Conservation (phyloP, 768 basidiomycete species). For the Termitomyces sp. region DNA sequence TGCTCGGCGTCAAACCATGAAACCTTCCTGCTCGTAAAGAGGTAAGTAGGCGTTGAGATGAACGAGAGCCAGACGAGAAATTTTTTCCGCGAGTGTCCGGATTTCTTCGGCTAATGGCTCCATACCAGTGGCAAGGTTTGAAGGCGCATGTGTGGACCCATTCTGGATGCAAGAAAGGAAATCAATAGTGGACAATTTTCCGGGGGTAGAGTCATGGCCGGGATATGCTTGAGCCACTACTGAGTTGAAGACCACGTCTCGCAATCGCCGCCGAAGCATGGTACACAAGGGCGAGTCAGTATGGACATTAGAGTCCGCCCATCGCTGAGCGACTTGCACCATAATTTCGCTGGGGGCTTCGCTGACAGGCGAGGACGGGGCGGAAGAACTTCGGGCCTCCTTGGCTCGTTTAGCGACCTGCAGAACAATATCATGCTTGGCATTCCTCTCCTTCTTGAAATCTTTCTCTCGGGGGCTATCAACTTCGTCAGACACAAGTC, state of each 20-base stretch:
- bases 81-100: constrained; percentile 61
- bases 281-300: constrained; percentile 52
- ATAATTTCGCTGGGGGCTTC: constrained; percentile 46
- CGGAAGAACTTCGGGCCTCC: constrained; percentile 29
- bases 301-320: constrained; percentile 68
- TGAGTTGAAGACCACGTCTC: constrained; percentile 57
- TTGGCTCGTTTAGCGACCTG: constrained; percentile 73
- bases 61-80: constrained; percentile 68
- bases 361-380: constrained; percentile 22
- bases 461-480: constrained; percentile 29
- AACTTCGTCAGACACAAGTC: constrained; percentile 19
- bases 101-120: constrained; percentile 72
- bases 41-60: constrained; percentile 74
- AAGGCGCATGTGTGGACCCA: constrained; percentile 13
- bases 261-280: constrained; percentile 61
- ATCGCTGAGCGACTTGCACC: constrained; percentile 61
- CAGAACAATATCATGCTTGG: constrained; percentile 64
- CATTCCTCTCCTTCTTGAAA: constrained; percentile 46
- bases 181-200: constrained; percentile 24
- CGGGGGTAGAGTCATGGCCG: constrained; percentile 32
- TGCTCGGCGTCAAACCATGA: constrained; percentile 48
- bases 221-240: constrained; percentile 54
- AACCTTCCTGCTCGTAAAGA: constrained; percentile 71
- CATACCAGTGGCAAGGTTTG: constrained; percentile 53
- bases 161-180: constrained; percentile 16